phyloP scores from a whole-genome alignment of 139 green algal species.

The Chlorella sp. region DNA sequence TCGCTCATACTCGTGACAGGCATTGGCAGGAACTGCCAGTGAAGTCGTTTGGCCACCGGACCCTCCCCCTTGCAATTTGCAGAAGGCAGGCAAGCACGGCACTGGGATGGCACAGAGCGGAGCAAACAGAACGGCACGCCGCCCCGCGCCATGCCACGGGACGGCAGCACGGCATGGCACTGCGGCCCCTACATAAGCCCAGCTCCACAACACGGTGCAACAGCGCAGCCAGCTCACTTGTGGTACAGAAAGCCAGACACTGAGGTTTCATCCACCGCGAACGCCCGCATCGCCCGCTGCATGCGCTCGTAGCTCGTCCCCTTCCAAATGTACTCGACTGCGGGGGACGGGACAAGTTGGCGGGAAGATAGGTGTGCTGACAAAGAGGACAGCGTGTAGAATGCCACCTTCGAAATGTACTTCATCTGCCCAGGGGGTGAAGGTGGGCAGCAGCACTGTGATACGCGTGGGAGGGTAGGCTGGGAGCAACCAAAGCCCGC shows the following conservation, averaged over 20 bases:
- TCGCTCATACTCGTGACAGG: too few species aligned
- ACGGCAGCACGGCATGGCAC: background rate
- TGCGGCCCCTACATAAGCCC: too few species aligned
- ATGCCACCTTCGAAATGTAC: background rate
- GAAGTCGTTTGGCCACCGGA: background rate
- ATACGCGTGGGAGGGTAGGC: background rate
- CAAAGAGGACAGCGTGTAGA: background rate
- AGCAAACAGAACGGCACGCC: background rate
- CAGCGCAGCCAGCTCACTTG: slow-evolving; percentile 28
- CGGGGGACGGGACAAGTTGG: background rate
- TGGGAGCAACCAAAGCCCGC: too few species aligned
- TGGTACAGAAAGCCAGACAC: slow-evolving; percentile 80
- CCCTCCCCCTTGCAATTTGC: background rate
- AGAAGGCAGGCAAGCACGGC: background rate
- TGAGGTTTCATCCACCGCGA: slow-evolving; percentile 90
- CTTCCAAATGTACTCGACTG: slow-evolving; percentile 90
- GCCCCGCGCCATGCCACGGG: too few species aligned
- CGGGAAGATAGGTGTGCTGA: background rate
- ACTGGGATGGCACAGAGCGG: background rate
- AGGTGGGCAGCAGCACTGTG: background rate
- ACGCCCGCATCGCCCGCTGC: slow-evolving; percentile 85
- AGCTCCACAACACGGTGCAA: background rate
- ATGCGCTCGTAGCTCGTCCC: slow-evolving; percentile 93
- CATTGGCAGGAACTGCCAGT: background rate
- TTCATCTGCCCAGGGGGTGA: background rate